These are phyloP conservation scores for Plenodomus tracheiphilus DNA, from an alignment of 2,329 filamentous ascomycete genomes.

Conservation along the genomic window DNA sequence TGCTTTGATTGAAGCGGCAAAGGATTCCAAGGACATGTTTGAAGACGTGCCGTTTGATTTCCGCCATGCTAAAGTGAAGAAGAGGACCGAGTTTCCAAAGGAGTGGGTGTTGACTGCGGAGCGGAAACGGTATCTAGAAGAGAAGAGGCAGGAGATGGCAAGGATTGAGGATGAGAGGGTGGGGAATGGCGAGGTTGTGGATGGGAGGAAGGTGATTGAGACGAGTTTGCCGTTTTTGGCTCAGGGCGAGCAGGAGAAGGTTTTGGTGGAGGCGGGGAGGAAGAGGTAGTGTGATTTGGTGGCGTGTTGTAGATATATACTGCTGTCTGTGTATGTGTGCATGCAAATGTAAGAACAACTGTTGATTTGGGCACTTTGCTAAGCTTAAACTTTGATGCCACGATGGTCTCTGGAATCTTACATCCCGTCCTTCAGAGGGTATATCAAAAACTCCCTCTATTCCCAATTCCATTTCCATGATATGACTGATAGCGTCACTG, in stretches of 20 bases:
- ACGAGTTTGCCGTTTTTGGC: conserved; percentile 30
- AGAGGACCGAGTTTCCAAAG: conserved; percentile 72
- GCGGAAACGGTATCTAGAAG: conserved; percentile 67
- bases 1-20: conserved; percentile 71
- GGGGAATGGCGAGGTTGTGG: conserved; percentile 61
- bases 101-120: conserved; percentile 79
- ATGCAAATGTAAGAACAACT: background rate
- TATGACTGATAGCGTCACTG: too few species aligned
- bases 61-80: conserved; percentile 75
- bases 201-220: conserved; percentile 50
- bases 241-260: conserved; percentile 17
- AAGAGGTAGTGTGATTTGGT: conserved; percentile 10
- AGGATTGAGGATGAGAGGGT: conserved; percentile 59
- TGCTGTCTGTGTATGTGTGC: background rate
- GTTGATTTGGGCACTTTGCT: too few species aligned
- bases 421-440: too few species aligned
- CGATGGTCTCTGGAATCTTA: too few species aligned
- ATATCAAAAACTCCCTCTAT: too few species aligned
- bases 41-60: conserved; percentile 88
- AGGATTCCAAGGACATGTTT: conserved; percentile 78
- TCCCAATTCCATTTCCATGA: too few species aligned
- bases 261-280: conserved; percentile 21
- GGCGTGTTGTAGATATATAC: background rate
- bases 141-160: conserved; percentile 57
- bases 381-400: too few species aligned